Evolutionary conservation across 164 flowering plant species (phyloP).

Genomic region (Aristolochia fimbriata): DNA sequence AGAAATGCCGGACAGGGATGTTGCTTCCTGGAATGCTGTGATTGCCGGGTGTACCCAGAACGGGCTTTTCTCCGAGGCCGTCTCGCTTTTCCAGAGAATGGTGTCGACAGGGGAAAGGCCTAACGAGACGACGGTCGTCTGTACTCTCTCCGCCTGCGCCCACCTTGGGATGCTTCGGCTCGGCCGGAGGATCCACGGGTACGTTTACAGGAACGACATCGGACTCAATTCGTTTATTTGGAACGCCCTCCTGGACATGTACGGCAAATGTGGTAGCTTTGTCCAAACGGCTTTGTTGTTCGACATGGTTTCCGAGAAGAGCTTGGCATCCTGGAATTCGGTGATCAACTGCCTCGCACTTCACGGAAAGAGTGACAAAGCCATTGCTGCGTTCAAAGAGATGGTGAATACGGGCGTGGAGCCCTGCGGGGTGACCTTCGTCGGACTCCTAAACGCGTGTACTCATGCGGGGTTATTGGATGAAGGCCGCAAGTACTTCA

Average conservation of each 20-base stretch:
- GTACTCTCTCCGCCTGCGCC: slow-evolving; percentile 49
- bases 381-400: slow-evolving; percentile 42
- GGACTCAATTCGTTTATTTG: slow-evolving; percentile 23
- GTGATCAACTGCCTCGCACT: slow-evolving; percentile 56
- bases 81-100: slow-evolving; percentile 43
- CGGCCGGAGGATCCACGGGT: slow-evolving; percentile 48
- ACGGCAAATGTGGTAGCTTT: slow-evolving; percentile 63
- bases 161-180: slow-evolving; percentile 52
- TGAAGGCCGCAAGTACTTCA: slow-evolving; percentile 33
- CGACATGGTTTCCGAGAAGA: slow-evolving; percentile 18
- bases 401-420: slow-evolving; percentile 24
- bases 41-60: slow-evolving; percentile 58
- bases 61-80: slow-evolving; percentile 45
- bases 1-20: slow-evolving; percentile 49
- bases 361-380: slow-evolving; percentile 36
- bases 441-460: slow-evolving; percentile 57
- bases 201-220: slow-evolving; percentile 25
- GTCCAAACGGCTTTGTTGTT: slow-evolving; percentile 36
- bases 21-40: slow-evolving; percentile 54
- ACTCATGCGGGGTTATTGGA: slow-evolving; percentile 54
- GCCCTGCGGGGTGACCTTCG: slow-evolving; percentile 50
- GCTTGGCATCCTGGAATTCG: slow-evolving; percentile 51
- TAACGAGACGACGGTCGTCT: slow-evolving; percentile 38
- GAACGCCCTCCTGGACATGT: slow-evolving; percentile 56
- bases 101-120: slow-evolving; percentile 22